Evolutionary conservation across 768 basidiomycete genomes (phyloP).

Genomic region (Chalciporus sphaerocephalus): DNA sequence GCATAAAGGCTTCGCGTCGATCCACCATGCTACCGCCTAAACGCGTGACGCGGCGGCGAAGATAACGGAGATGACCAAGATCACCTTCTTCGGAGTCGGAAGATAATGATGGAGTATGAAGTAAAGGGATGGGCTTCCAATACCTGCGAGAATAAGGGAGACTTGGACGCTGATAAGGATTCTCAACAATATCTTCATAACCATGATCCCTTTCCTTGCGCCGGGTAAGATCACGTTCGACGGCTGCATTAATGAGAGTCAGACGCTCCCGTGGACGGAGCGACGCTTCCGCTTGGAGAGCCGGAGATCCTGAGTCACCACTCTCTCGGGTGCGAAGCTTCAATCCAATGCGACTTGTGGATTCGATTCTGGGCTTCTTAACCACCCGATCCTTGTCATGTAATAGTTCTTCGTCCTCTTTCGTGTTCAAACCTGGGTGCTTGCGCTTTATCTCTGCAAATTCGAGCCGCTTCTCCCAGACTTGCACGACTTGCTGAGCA

Average conservation of each 20-base stretch:
- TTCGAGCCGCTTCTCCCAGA: slow-evolving; percentile 77
- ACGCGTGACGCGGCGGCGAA: slow-evolving; percentile 78
- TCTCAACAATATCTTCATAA: slow-evolving; percentile 89
- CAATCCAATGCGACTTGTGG: slow-evolving; percentile 41
- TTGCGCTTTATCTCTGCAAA: slow-evolving; percentile 79
- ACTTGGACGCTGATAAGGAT: slow-evolving; percentile 64
- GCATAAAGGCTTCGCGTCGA: slow-evolving; percentile 45
- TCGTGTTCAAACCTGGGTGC: slow-evolving; percentile 54
- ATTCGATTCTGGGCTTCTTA: slow-evolving; percentile 50
- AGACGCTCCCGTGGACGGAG: slow-evolving; percentile 67
- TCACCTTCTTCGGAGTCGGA: slow-evolving; percentile 20
- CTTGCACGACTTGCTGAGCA: slow-evolving; percentile 50
- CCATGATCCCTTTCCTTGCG: slow-evolving; percentile 72
- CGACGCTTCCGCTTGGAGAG: slow-evolving; percentile 41
- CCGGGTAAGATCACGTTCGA: slow-evolving; percentile 57
- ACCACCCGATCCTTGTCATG: slow-evolving; percentile 64
- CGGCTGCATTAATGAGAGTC: slow-evolving; percentile 45
- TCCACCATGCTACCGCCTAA: slow-evolving; percentile 78
- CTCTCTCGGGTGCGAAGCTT: slow-evolving; percentile 51
- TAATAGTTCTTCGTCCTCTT: slow-evolving; percentile 68
- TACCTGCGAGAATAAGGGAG: slow-evolving; percentile 56
- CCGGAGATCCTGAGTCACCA: slow-evolving; percentile 36
- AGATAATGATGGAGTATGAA: slow-evolving; percentile 31
- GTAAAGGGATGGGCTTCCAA: slow-evolving; percentile 57
- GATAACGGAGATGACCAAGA: slow-evolving; percentile 23